Base-by-base conservation (phyloP, 1,284 basidiomycete genomes). In the Malassezia nana region DNA sequence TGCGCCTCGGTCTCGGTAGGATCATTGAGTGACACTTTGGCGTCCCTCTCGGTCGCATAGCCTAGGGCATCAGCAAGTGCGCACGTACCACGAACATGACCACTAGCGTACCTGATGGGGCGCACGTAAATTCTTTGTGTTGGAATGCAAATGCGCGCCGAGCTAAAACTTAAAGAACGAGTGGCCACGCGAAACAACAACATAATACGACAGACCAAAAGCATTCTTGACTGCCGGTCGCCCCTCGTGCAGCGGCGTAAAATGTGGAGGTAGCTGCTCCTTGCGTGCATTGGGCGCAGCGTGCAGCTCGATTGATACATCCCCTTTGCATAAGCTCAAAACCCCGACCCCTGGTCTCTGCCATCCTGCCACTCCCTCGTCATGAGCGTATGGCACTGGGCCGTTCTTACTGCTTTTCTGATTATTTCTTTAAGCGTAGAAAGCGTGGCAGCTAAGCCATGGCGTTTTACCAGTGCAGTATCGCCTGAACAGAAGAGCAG, bases 1-100 rank as follows among this genome's bases (percentile, higher is more conserved):
- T 87, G 78, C 0, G 89, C 87, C 75, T 89, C 87, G 16, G 79
- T 78, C 59, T 90, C 84, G 46, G 86, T 83, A 22, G 89, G 89
- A 76, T 95, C 89, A n/a, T 51, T 26, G 10, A 56, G 28, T 3
- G 48, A 51, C 3, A 56, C 54, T 6, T 31, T 28, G 2, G n/a
- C 5, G 39, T 39, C 32, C n/a, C 31, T 26, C 16, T 56, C 54
- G 1, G 48, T 51, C 4, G 53, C 53, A 25, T 28, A 46, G 12
- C 6, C 49, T 50, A 35, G 16, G 5, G 5, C 18, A 9, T 43
- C 30, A 8, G 32, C 20, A 15, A 6, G 26, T 18, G 35, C 5
- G 10, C 28, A 24, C 33, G 48, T 12, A 33, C 39, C 31, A 26
- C 31, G 18, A 25, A 22, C 6, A 25, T 15, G 2, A 13, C 28